phyloP scores from a whole-genome alignment of 495 filamentous ascomycete species.

The Penicillium ochrochloron region DNA sequence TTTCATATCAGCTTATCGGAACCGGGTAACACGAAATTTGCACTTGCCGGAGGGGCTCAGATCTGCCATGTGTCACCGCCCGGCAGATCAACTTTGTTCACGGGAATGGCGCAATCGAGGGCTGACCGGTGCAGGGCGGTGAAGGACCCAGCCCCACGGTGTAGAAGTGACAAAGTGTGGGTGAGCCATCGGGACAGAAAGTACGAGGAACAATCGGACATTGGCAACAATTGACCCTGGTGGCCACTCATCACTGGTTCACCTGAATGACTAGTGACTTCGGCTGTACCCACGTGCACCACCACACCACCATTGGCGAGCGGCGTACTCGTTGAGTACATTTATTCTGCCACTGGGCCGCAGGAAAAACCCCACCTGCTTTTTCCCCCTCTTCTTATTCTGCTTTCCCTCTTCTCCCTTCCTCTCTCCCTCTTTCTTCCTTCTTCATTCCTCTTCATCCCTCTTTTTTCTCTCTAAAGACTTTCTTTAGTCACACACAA shows the following conservation, averaged over 20 bases:
- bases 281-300: conserved; percentile 19
- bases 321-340: conserved; percentile 24
- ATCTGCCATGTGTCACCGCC: conserved; percentile 30
- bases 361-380: conserved; percentile 32
- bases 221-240: not conserved
- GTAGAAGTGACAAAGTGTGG: not conserved
- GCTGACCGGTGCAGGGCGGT: conserved; percentile 14
- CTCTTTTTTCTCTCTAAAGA: conserved; percentile 11
- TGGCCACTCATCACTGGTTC: not conserved
- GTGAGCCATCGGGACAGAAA: not conserved
- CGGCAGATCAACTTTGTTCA: conserved; percentile 19
- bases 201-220: conserved; percentile 8
- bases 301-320: not conserved
- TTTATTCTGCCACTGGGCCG: conserved; percentile 19
- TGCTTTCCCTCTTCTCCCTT: conserved; percentile 21
- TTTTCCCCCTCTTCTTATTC: conserved; percentile 12
- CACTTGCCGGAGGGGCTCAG: conserved; percentile 9
- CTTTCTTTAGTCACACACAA: conserved; percentile 28
- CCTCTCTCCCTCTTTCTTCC: conserved; percentile 23
- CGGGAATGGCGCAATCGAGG: conserved; percentile 19
- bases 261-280: conserved; percentile 12
- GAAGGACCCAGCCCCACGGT: not conserved
- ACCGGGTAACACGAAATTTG: conserved; percentile 23
- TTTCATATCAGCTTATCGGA: conserved; percentile 19
- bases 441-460: conserved; percentile 26